These are phyloP conservation scores for Dactylonectria macrodidyma DNA, from an alignment of 2,329 filamentous ascomycete genomes.

Conservation along the genomic window DNA sequence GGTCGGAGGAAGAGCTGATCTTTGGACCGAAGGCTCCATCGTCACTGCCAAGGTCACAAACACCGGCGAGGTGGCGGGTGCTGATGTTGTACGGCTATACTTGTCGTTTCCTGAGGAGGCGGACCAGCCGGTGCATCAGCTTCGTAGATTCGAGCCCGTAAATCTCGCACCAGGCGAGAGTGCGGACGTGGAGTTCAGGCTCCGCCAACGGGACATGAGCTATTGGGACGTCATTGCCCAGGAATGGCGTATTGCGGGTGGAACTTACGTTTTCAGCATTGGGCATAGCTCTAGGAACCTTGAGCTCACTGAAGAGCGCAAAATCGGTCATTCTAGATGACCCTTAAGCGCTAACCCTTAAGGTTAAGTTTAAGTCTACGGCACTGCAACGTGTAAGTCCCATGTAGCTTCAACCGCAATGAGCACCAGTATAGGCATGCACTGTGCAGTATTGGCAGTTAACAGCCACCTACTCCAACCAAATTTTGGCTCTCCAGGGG, in stretches of 20 bases:
- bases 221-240: constrained; percentile 25
- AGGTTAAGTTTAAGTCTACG: too few species aligned
- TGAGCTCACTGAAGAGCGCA: too few species aligned
- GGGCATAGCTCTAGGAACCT: too few species aligned
- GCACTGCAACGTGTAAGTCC: too few species aligned
- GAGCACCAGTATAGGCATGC: too few species aligned
- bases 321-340: too few species aligned
- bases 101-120: constrained; percentile 54
- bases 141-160: constrained; percentile 64
- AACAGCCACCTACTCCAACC: too few species aligned
- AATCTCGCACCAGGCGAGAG: constrained; percentile 3
- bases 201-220: constrained; percentile 26
- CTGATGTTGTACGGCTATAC: constrained; percentile 67
- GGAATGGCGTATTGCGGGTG: constrained; percentile 19
- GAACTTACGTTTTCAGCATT: too few species aligned
- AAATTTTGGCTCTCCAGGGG: too few species aligned
- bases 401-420: too few species aligned
- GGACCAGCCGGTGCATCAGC: constrained; percentile 56
- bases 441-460: too few species aligned
- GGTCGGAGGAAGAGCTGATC: neutral
- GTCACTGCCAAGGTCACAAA: neutral
- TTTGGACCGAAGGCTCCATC: neutral
- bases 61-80: constrained; percentile 53
- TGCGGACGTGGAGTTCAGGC: constrained; percentile 4
- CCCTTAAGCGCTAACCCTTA: too few species aligned